Percentiles rank a stretch among this genome's conserved stretches.
These are phyloP conservation scores for Panicum hallii DNA, from an alignment of 202 grass and related monocot species.

Conservation along the genomic window DNA sequence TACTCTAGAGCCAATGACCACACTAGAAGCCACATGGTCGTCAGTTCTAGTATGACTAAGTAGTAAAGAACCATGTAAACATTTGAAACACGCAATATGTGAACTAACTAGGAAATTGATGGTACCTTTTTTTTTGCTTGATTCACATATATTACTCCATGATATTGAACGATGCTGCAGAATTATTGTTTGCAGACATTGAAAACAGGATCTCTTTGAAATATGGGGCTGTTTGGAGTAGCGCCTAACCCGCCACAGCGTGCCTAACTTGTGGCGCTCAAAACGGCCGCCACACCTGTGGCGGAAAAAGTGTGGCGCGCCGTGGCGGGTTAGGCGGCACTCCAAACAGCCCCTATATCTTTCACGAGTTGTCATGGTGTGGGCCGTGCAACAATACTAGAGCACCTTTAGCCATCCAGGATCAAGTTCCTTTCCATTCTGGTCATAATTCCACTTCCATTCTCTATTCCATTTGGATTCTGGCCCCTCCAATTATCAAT, in stretches of 20 bases:
- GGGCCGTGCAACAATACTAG: background rate
- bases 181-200: background rate
- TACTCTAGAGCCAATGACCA: background rate
- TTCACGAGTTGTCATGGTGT: background rate
- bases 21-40: background rate
- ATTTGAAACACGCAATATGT: background rate
- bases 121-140: no score
- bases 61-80: background rate
- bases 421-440: constrained; percentile 14
- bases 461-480: background rate
- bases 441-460: constrained; percentile 10
- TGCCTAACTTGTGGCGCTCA: no score
- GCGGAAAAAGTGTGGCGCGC: no score
- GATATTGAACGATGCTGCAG: no score
- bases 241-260: no score
- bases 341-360: no score
- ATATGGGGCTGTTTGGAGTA: no score
- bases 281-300: no score
- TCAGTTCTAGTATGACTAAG: background rate
- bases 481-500: background rate
- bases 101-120: background rate
- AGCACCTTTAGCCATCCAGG: background rate
- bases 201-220: background rate
- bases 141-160: no score
- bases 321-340: no score